These are phyloP conservation scores for Cercophora newfieldiana DNA, from an alignment of 495 filamentous ascomycete species.

Conservation along the genomic window DNA sequence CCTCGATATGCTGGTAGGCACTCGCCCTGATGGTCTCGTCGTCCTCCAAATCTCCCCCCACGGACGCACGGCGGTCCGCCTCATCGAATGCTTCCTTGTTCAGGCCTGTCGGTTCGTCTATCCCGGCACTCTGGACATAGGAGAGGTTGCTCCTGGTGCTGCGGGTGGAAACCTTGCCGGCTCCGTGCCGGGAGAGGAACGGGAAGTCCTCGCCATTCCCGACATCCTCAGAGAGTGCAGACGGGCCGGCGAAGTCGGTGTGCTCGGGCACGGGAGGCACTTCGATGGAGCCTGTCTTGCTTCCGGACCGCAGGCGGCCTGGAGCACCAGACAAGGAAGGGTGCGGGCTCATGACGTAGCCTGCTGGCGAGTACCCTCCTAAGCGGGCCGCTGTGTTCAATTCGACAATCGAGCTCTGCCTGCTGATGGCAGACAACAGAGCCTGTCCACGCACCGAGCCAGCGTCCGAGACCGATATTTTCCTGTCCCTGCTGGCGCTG, in stretches of 20 bases:
- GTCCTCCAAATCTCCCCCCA: conserved; percentile 30
- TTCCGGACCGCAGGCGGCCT: conserved; percentile 59
- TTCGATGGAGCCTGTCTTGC: conserved; percentile 45
- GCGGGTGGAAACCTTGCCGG: conserved; percentile 47
- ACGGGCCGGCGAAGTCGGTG: neutral
- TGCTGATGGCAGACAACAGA: conserved; percentile 51
- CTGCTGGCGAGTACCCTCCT: conserved; percentile 70
- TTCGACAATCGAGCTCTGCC: conserved; percentile 66
- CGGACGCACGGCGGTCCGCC: conserved; percentile 39
- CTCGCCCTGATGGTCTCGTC: conserved; percentile 36
- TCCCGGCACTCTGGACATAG: conserved; percentile 48
- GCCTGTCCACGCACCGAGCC: conserved; percentile 36
- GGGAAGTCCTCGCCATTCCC: conserved; percentile 37
- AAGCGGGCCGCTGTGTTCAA: conserved; percentile 64
- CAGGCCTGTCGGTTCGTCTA: conserved; percentile 42
- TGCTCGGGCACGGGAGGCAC: conserved; percentile 10
- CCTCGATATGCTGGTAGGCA: conserved; percentile 36
- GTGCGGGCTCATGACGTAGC: conserved; percentile 65
- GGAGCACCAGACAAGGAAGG: conserved; percentile 59
- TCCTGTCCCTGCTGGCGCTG: conserved; percentile 35
- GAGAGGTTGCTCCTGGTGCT: conserved; percentile 46
- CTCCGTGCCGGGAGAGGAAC: conserved; percentile 44
- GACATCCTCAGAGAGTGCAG: conserved; percentile 25
- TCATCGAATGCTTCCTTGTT: conserved; percentile 47
- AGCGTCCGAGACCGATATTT: conserved; percentile 34